phyloP scores from a whole-genome alignment of 306 rosid species.

The Castanea sativa region DNA sequence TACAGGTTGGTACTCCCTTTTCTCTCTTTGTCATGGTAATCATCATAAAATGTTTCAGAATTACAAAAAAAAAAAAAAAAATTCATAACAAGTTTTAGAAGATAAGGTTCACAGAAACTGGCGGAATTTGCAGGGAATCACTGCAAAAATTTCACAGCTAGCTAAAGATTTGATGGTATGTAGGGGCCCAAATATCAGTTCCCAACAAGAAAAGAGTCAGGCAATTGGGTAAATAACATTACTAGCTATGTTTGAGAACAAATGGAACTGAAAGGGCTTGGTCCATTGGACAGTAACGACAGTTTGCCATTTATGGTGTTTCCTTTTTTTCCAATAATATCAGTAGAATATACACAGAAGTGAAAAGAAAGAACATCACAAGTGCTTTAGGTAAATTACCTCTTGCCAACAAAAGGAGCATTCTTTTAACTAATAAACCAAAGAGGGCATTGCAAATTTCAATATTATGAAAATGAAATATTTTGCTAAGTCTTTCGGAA shows the following conservation, averaged over 20 bases:
- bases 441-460: no score
- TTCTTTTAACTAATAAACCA: no score
- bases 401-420: no score
- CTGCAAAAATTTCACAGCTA: constrained; percentile 10
- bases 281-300: no score
- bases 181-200: constrained; percentile 1
- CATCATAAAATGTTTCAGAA: not conserved
- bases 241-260: constrained; percentile 1
- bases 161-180: constrained; percentile 5
- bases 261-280: not conserved
- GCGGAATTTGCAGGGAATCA: constrained; percentile 26
- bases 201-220: constrained; percentile 12
- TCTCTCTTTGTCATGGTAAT: not conserved
- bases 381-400: no score
- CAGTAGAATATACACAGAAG: no score
- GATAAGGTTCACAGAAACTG: constrained; percentile 23
- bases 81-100: not conserved
- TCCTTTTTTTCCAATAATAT: no score
- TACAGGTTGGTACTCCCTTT: constrained; percentile 43
- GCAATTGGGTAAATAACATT: not conserved
- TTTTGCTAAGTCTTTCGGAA: not conserved
- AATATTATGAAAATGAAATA: not conserved
- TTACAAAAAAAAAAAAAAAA: no score
- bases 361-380: no score
- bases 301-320: no score